Evolutionary conservation across 192 early-diverging fungal species (phyloP).

Genomic region (Mortierella hygrophila): DNA sequence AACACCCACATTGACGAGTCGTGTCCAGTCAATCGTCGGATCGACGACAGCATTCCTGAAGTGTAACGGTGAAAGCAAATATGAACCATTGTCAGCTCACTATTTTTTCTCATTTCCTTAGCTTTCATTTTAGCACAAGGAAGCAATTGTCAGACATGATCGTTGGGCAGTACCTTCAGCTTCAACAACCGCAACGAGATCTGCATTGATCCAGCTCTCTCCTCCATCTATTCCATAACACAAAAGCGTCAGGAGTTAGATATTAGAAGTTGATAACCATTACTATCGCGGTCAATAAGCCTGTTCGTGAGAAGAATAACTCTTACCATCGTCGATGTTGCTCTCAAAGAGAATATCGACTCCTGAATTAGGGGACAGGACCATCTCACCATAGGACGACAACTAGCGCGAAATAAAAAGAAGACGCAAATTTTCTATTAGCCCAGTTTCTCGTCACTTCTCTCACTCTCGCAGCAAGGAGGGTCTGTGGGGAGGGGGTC

Average conservation of each 20-base stretch:
- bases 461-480: neutral
- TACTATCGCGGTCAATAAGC: neutral
- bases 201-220: conserved; percentile 36
- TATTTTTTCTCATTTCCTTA: neutral
- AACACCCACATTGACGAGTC: conserved; percentile 49
- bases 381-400: conserved; percentile 51
- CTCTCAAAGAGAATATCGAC: conserved; percentile 51
- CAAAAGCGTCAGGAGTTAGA: no score
- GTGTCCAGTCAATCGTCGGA: conserved; percentile 38
- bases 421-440: neutral
- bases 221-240: conserved; percentile 23
- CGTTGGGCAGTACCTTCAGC: conserved; percentile 29
- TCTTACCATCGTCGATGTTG: conserved; percentile 52
- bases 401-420: conserved; percentile 14
- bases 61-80: no score
- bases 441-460: neutral
- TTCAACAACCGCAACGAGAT: conserved; percentile 46
- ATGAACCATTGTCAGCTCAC: neutral
- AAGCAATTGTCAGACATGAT: neutral
- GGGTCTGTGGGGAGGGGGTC: neutral
- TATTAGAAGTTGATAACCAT: neutral
- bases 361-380: conserved; percentile 38
- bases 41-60: conserved; percentile 44
- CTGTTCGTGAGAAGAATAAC: neutral
- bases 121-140: neutral